Percentiles rank a stretch among this genome's conserved stretches.
phyloP scores from a whole-genome alignment of 2,329 filamentous ascomycete genomes.

The Epichloe brachyelytri region DNA sequence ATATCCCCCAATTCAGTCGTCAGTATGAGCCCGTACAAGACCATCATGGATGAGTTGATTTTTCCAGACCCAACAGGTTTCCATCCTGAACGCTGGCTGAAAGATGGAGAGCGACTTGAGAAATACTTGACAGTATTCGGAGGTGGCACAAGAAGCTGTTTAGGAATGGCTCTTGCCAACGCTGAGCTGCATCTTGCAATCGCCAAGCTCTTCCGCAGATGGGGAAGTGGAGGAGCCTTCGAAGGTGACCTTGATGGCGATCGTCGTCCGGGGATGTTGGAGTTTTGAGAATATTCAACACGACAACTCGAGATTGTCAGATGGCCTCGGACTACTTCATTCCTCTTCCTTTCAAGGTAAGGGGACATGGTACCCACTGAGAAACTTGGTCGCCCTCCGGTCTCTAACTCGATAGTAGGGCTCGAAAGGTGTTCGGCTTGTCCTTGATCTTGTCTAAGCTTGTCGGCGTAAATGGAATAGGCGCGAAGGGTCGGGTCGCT shows the following conservation, averaged over 20 bases:
- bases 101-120: slow-evolving; percentile 18
- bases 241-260: slow-evolving; percentile 19
- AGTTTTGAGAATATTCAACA: slow-evolving; percentile 22
- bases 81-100: slow-evolving; percentile 23
- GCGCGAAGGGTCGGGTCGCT: background rate
- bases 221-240: slow-evolving; percentile 21
- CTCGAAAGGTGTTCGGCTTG: slow-evolving; percentile 21
- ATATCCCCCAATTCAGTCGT: slow-evolving; percentile 22
- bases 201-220: slow-evolving; percentile 24
- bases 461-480: background rate
- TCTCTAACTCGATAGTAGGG: slow-evolving; percentile 12
- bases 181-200: slow-evolving; percentile 26
- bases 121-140: slow-evolving; percentile 23
- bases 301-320: slow-evolving; percentile 20
- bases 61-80: slow-evolving; percentile 21
- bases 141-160: slow-evolving; percentile 21
- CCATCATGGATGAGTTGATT: slow-evolving; percentile 20
- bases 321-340: slow-evolving; percentile 26
- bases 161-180: slow-evolving; percentile 25
- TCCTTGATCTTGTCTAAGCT: slow-evolving; percentile 13
- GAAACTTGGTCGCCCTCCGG: too few species aligned
- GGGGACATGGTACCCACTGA: background rate
- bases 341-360: slow-evolving; percentile 24
- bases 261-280: slow-evolving; percentile 19
- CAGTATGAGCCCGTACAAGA: slow-evolving; percentile 25